Evolutionary conservation across 768 basidiomycete species (phyloP).

Genomic region (Russula olivacea): DNA sequence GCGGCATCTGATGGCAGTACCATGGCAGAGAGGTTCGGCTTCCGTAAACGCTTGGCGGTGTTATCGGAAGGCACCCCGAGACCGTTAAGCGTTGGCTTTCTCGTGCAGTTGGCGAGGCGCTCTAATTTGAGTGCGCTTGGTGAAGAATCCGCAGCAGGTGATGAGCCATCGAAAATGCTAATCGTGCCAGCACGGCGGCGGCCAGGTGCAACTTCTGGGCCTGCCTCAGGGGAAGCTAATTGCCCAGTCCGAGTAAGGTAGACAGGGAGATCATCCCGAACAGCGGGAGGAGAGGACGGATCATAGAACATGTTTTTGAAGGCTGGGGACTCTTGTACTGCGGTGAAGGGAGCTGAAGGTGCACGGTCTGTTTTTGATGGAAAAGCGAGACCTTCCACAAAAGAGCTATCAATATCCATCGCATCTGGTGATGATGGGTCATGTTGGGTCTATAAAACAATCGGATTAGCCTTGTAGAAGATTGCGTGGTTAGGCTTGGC

Average conservation of each 20-base stretch:
- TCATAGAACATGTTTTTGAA: conserved; percentile 60
- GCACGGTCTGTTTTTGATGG: conserved; percentile 11
- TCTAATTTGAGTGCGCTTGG: conserved; percentile 46
- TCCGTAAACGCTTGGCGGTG: conserved; percentile 53
- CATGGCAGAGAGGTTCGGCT: conserved; percentile 63
- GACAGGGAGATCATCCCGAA: conserved; percentile 30
- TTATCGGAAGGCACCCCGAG: conserved; percentile 48
- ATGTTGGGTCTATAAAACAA: conserved; percentile 32
- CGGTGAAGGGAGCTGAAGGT: conserved; percentile 28
- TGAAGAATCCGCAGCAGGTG: conserved; percentile 45
- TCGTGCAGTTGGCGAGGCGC: conserved; percentile 36
- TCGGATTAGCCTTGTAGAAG: conserved; percentile 21
- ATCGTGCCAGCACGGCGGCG: conserved; percentile 24
- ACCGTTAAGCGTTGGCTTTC: conserved; percentile 48
- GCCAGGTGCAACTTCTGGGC: conserved; percentile 8
- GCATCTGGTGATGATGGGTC: conserved; percentile 46
- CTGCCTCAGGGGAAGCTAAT: conserved; percentile 30
- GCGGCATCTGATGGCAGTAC: conserved; percentile 40
- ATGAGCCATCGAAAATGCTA: conserved; percentile 35
- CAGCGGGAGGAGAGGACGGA: conserved; percentile 41
- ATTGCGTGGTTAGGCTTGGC: background rate
- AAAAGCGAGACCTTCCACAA: conserved; percentile 31
- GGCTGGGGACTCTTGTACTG: conserved; percentile 26
- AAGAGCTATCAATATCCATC: conserved; percentile 70
- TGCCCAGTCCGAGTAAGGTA: conserved; percentile 35